Evolutionary conservation across 768 basidiomycete species (phyloP).

Genomic region (Agaricus sinodeliciosus): DNA sequence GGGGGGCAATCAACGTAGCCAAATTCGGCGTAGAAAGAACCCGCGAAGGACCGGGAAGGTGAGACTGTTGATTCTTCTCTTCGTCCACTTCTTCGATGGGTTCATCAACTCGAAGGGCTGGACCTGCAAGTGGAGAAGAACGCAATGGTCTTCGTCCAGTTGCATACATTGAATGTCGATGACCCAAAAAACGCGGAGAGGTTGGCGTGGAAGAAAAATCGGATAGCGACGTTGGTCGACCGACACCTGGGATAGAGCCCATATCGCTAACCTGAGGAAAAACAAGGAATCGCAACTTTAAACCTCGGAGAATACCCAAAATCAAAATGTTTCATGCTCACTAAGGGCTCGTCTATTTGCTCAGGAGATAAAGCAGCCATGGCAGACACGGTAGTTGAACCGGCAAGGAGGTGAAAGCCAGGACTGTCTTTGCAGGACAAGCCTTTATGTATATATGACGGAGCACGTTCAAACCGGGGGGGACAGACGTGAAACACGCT

Average conservation of each 20-base stretch:
- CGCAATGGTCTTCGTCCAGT: conserved; percentile 24
- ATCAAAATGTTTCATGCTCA: not conserved
- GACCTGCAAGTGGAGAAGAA: conserved; percentile 38
- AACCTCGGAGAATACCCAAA: not conserved
- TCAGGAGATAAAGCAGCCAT: not conserved
- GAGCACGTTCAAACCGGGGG: not conserved
- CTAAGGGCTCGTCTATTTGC: not conserved
- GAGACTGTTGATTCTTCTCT: not conserved
- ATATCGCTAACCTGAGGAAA: not conserved
- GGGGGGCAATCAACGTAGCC: not conserved
- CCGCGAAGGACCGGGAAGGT: not conserved
- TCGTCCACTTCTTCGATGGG: conserved; percentile 2
- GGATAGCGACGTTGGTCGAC: not conserved
- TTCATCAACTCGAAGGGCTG: conserved; percentile 23
- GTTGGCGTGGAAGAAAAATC: not conserved
- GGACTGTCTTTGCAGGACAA: not conserved
- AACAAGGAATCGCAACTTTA: not conserved
- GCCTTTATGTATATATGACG: not conserved
- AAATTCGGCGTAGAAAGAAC: conserved; percentile 17
- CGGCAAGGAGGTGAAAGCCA: not conserved
- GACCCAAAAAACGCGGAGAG: conserved; percentile 2
- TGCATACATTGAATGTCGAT: conserved; percentile 12
- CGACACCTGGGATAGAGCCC: not conserved
- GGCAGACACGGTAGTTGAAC: not conserved
- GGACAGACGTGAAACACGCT: conserved; percentile 4